Percentiles rank a stretch among this genome's conserved stretches.
Evolutionary conservation across 106 monocot genomes (phyloP).

Genomic region (Allium cepa): DNA sequence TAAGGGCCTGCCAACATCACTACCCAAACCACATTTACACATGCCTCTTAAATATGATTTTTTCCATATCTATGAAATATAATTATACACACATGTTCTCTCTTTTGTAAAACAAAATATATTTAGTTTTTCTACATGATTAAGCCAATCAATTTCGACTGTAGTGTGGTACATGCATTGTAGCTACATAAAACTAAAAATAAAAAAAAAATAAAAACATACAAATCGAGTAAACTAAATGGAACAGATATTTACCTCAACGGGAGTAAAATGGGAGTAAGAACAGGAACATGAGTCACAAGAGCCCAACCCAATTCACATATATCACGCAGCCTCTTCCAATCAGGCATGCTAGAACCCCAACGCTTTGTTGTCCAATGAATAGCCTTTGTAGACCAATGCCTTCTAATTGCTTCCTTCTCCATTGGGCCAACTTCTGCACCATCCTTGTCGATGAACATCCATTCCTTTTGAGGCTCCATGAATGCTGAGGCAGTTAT

Average conservation of each 20-base stretch:
- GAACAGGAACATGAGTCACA: constrained; percentile 70
- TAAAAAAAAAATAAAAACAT: too few relatives aligned
- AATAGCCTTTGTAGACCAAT: constrained; percentile 83
- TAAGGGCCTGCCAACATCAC: too few relatives aligned
- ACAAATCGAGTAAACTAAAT: too few relatives aligned
- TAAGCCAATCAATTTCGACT: too few relatives aligned
- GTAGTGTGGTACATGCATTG: too few relatives aligned
- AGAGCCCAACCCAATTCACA: constrained; percentile 96
- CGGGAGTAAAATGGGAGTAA: constrained; percentile 75
- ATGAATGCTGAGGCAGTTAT: constrained; percentile 96
- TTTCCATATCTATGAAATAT: too few relatives aligned
- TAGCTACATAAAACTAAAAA: too few relatives aligned
- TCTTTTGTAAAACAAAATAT: too few relatives aligned
- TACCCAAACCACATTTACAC: too few relatives aligned
- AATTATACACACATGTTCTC: too few relatives aligned
- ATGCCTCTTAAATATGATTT: too few relatives aligned
- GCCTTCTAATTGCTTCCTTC: constrained; percentile 88
- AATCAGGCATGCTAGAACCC: constrained; percentile 92
- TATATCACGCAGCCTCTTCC: constrained; percentile 91
- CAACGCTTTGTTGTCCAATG: constrained; percentile 89
- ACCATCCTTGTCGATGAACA: constrained; percentile 80
- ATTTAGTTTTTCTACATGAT: too few relatives aligned
- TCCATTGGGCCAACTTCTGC: constrained; percentile 74
- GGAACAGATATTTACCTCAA: constrained; percentile 46
- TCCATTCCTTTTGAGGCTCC: constrained; percentile 99